These are phyloP conservation scores for Colletotrichum sp. DNA, from an alignment of 2,329 filamentous ascomycete species.

Conservation along the genomic window DNA sequence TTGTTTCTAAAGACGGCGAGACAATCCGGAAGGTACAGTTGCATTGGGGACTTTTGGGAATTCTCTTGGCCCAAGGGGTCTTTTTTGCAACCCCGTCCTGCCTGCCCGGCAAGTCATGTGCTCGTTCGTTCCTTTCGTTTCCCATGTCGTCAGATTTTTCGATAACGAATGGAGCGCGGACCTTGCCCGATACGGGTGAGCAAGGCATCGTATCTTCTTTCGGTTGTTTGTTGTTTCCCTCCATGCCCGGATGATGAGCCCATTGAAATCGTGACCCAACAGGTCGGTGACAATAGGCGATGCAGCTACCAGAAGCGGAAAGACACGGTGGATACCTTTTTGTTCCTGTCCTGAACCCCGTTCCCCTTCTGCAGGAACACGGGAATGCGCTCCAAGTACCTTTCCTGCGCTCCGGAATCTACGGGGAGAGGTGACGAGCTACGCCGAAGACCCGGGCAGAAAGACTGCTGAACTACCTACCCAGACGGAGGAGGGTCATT, in stretches of 20 bases:
- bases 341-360: background rate
- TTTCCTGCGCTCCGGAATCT: background rate
- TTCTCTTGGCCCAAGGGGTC: background rate
- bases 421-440: background rate
- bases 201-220: background rate
- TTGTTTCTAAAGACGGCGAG: background rate
- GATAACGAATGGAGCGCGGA: background rate
- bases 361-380: background rate
- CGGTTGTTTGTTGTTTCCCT: background rate
- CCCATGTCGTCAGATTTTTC: background rate
- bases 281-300: background rate
- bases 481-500: background rate
- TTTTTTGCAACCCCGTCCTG: too few relatives aligned
- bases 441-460: background rate
- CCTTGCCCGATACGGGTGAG: background rate
- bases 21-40: slow-evolving; percentile 1
- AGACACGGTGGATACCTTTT: background rate
- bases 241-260: background rate
- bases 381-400: background rate
- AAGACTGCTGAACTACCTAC: background rate
- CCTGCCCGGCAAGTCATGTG: background rate
- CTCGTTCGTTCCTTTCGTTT: background rate
- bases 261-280: background rate
- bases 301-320: background rate
- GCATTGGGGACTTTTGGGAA: slow-evolving; percentile 1